A percentile compares a stretch with the other conserved stretches of the same genome.
phyloP scores from a whole-genome alignment of 208 protist genomes.

The Leishmania tropica region DNA sequence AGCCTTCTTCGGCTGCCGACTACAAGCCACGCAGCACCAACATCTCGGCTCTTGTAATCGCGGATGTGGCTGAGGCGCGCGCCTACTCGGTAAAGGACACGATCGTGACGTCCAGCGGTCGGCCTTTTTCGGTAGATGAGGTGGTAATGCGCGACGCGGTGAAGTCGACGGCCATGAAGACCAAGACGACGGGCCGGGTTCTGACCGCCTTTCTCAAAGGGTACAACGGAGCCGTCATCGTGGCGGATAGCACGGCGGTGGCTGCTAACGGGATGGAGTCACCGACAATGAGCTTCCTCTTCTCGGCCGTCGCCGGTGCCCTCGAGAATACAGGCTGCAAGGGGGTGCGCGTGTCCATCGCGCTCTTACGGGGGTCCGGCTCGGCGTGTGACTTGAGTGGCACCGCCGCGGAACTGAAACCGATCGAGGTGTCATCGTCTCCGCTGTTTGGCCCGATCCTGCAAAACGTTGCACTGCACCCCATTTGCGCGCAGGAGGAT shows the following conservation, averaged over 20 bases:
- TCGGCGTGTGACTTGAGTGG: constrained; percentile 27
- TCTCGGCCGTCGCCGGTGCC: constrained; percentile 27
- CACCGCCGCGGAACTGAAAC: constrained; percentile 13
- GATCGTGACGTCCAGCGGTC: constrained; percentile 30
- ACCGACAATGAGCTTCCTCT: constrained; percentile 25
- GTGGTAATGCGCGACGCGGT: constrained; percentile 28
- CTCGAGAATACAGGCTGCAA: constrained; percentile 27
- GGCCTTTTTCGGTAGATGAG: constrained; percentile 46
- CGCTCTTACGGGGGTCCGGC: constrained; percentile 35
- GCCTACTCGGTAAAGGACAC: constrained; percentile 29
- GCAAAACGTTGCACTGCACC: constrained; percentile 34
- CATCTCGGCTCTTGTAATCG: constrained; percentile 33
- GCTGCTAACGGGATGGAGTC: constrained; percentile 35
- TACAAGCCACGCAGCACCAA: constrained; percentile 30
- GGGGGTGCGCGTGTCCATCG: constrained; percentile 46
- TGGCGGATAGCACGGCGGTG: constrained; percentile 31
- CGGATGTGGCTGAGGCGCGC: constrained; percentile 24
- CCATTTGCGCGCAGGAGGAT: constrained; percentile 10
- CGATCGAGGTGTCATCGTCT: constrained; percentile 31
- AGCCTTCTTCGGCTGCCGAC: not conserved
- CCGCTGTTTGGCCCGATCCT: constrained; percentile 61
- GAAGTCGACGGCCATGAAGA: constrained; percentile 20
- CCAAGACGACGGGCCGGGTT: constrained; percentile 30
- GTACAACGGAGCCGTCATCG: constrained; percentile 54
- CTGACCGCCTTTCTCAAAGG: constrained; percentile 47